These are phyloP conservation scores for Bruguiera gymnorhiza DNA, from an alignment of 345 rosid species.

Conservation along the genomic window DNA sequence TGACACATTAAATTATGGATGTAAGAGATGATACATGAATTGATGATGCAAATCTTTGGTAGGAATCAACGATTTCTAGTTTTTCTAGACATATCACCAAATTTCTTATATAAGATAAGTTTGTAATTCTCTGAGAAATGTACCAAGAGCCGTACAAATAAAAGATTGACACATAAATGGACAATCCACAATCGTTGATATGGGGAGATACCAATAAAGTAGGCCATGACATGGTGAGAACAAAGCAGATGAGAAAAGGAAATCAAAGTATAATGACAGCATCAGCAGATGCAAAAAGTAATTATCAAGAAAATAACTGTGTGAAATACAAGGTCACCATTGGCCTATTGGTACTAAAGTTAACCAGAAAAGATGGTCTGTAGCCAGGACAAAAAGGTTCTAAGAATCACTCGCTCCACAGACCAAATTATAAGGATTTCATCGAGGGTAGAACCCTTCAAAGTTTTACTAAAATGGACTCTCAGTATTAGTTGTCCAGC, in stretches of 20 bases:
- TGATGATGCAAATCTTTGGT: background rate
- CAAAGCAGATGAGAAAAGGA: background rate
- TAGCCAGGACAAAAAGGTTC: background rate
- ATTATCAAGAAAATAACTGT: background rate
- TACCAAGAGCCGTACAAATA: background rate
- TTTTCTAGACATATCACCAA: background rate
- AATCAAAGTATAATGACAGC: background rate
- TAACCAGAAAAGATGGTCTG: background rate
- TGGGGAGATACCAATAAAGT: background rate
- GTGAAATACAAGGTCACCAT: background rate
- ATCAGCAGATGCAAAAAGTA: background rate
- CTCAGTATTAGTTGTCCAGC: background rate
- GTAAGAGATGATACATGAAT: background rate
- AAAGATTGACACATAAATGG: background rate
- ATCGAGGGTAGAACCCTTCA: background rate
- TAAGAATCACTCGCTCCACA: background rate
- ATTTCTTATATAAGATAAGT: background rate
- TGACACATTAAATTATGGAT: background rate
- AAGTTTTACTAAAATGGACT: background rate
- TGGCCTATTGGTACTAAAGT: background rate
- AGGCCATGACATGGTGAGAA: background rate
- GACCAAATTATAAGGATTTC: constrained; percentile 1
- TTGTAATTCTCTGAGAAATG: background rate
- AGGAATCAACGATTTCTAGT: background rate
- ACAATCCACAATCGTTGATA: background rate